These are phyloP conservation scores for Paraglomus brasilianum DNA, from an alignment of 192 early-diverging fungal genomes.

Conservation along the genomic window DNA sequence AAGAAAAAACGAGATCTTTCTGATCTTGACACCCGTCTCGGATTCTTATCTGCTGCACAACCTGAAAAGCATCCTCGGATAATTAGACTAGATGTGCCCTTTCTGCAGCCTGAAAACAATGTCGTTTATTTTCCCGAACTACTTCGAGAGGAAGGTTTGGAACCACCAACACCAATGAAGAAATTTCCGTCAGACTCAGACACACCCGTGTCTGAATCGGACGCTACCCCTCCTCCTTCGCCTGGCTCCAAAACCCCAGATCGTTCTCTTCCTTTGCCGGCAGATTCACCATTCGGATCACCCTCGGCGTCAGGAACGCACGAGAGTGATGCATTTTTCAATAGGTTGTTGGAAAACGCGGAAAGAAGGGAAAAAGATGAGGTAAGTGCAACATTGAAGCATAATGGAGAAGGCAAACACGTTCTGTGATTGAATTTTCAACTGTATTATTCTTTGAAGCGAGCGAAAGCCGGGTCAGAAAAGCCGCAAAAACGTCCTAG, in stretches of 20 bases:
- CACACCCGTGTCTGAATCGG: neutral
- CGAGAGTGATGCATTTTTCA: conserved; percentile 1
- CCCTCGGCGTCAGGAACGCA: too few relatives aligned
- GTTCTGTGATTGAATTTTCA: too few relatives aligned
- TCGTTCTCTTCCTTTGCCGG: neutral
- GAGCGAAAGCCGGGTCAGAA: too few relatives aligned
- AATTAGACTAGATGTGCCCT: neutral
- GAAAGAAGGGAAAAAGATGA: neutral
- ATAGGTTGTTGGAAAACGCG: neutral
- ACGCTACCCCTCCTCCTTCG: neutral
- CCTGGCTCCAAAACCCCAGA: conserved; percentile 1
- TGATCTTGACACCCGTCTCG: too few relatives aligned
- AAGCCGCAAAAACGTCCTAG: neutral
- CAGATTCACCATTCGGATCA: neutral
- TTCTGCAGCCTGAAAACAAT: conserved; percentile 7
- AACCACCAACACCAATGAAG: neutral
- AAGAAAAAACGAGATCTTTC: too few relatives aligned
- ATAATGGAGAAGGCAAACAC: neutral
- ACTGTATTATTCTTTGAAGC: too few relatives aligned
- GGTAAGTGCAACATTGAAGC: neutral
- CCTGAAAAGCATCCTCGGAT: neutral
- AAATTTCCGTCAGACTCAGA: neutral
- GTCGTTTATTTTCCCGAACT: conserved; percentile 4
- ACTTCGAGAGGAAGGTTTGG: neutral
- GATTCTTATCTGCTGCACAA: too few relatives aligned